Conservation (phyloP, 1,284 basidiomycete species). For the Malassezia psittaci region DNA sequence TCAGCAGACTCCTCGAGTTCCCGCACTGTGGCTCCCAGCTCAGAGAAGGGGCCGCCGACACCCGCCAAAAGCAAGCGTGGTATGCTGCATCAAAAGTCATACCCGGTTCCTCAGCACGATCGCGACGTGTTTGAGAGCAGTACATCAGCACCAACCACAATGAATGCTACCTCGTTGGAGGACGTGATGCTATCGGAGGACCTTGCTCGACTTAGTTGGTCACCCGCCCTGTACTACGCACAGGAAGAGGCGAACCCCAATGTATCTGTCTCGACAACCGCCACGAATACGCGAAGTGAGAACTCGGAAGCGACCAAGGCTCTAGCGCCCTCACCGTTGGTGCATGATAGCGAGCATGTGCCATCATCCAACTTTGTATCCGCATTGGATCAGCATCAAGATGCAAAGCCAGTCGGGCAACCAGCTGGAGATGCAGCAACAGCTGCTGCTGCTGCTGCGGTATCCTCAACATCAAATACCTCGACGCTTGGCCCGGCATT, state of each 20-base stretch:
- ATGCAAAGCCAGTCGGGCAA: neutral
- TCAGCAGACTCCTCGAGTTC: neutral
- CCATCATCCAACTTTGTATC: neutral
- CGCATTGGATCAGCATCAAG: neutral
- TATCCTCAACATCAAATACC: neutral
- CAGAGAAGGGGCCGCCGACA: neutral
- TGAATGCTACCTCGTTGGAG: neutral
- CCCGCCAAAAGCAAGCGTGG: neutral
- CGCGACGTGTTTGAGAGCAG: neutral
- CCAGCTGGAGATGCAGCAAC: neutral
- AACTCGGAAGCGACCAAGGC: neutral
- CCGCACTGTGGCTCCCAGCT: neutral
- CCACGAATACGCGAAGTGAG: neutral
- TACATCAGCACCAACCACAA: neutral
- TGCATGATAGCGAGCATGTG: neutral
- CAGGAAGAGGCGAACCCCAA: neutral
- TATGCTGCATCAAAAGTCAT: neutral
- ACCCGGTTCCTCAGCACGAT: neutral
- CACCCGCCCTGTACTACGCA: neutral
- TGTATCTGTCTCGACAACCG: neutral
- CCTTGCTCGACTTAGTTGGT: neutral
- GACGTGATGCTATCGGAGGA: neutral
- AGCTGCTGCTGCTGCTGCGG: neutral
- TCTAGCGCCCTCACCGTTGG: constrained; percentile 2
- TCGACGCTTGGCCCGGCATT: neutral